Evolutionary conservation across 306 rosid genomes (phyloP), one percentile per base, ranked within the genome.

Genomic region (Geum urbanum): DNA sequence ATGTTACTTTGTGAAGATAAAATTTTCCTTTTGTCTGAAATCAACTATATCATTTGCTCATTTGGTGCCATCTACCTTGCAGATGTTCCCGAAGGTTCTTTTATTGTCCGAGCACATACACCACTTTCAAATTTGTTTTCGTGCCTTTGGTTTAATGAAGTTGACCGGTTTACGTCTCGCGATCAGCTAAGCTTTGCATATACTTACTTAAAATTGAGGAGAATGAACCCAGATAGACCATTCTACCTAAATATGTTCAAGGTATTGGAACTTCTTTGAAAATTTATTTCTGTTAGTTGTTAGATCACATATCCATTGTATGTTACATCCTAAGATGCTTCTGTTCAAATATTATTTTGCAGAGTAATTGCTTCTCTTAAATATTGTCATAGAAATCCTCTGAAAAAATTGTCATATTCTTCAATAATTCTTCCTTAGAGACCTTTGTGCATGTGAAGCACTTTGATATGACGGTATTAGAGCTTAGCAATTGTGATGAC

Each of bases 11-110:
- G n/a, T 80, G 68, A 74, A 80, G 51, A 74, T 59, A 63, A 48
- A 58, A 52, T 39, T 35, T 71, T 73, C 20, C 27, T 20, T 63
- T 53, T 10, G 0, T 59, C 51, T 37, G 51, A 59, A 5, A 61
- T 45, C 75, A 8, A 19, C 27, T 46, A 81, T 60, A 27, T 57
- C 51, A 32, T 63, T 37, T 67, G 27, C 80, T 77, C 67, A 76
- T 65, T 58, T 51, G 13, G 32, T 52, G 43, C 56, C 48, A 44
- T 60, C 67, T 54, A 45, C 69, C 47, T 44, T 74, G 81, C 87
- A 92, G 98, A 83, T 86, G 98, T 92, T 84, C 98, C 98, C 4
- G 98, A 92, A 80, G 98, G 96, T 80, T 92, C 98, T 73, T 87
- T 92, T 15, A 92, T 92, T 53, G 80, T 92, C 74, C 89, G 98